These are phyloP conservation scores for Arctium lappa DNA, from an alignment of 129 eudicot species.

Conservation along the genomic window DNA sequence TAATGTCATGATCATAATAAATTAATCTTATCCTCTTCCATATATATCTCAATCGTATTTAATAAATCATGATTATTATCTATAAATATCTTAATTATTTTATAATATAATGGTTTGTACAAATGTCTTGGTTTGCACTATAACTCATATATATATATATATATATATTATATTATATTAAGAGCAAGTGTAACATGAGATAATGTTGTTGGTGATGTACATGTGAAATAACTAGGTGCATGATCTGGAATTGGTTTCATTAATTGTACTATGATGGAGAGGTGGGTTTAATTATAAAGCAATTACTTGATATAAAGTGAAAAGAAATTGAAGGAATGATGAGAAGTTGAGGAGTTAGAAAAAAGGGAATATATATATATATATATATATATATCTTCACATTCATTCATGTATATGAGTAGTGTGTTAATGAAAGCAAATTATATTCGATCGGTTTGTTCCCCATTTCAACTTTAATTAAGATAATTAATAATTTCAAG, in stretches of 20 bases:
- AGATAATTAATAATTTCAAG: neutral
- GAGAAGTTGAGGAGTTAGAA: no score
- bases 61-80: no score
- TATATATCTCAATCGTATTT: no score
- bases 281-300: neutral
- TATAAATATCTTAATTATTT: no score
- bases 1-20: no score
- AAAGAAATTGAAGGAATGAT: neutral
- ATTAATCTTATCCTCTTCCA: no score
- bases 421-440: constrained; percentile 14
- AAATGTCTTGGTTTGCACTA: neutral
- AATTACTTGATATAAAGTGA: neutral
- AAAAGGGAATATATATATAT: neutral
- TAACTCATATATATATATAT: no score
- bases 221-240: neutral
- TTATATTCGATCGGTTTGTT: constrained; percentile 13
- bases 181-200: no score
- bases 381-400: no score
- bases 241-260: neutral
- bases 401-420: neutral
- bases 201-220: neutral
- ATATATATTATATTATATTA: no score
- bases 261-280: neutral
- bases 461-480: neutral
- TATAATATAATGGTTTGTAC: no score